A percentile compares a stretch with the other conserved stretches of the same genome.
Conservation (phyloP, 2,329 filamentous ascomycete genomes). For the Pochonia chlamydosporia region DNA sequence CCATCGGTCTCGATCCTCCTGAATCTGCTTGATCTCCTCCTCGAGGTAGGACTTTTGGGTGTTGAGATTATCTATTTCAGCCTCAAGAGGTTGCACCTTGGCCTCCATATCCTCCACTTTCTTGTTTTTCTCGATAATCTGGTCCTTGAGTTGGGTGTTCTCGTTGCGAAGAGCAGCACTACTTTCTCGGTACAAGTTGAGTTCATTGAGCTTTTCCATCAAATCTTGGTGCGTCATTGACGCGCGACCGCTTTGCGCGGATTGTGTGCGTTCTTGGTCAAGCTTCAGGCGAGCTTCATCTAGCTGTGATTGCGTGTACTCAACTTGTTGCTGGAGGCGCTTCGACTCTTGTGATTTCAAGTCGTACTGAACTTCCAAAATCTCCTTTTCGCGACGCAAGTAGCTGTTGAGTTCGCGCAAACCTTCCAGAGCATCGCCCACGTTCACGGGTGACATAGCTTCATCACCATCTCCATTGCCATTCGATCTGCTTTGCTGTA, state of each 20-base stretch:
- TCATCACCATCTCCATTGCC: conserved; percentile 47
- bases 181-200: conserved; percentile 94
- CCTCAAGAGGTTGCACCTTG: conserved; percentile 76
- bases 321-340: conserved; percentile 81
- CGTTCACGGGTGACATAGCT: conserved; percentile 41
- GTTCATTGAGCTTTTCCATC: conserved; percentile 89
- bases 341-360: conserved; percentile 83
- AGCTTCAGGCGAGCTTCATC: conserved; percentile 86
- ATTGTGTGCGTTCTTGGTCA: conserved; percentile 76
- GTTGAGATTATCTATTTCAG: conserved; percentile 74
- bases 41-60: conserved; percentile 75
- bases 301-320: conserved; percentile 80
- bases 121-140: conserved; percentile 67
- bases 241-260: conserved; percentile 66
- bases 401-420: conserved; percentile 89
- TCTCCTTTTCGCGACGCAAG: conserved; percentile 92
- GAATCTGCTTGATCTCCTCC: conserved; percentile 81
- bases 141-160: conserved; percentile 69
- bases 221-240: conserved; percentile 81
- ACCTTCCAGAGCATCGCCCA: conserved; percentile 61
- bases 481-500: conserved; percentile 67
- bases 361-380: conserved; percentile 93
- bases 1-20: conserved; percentile 90
- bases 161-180: conserved; percentile 87
- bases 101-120: conserved; percentile 69